Evolutionary conservation across 495 filamentous ascomycete genomes (phyloP).

Genomic region (Penicillium goetzii): DNA sequence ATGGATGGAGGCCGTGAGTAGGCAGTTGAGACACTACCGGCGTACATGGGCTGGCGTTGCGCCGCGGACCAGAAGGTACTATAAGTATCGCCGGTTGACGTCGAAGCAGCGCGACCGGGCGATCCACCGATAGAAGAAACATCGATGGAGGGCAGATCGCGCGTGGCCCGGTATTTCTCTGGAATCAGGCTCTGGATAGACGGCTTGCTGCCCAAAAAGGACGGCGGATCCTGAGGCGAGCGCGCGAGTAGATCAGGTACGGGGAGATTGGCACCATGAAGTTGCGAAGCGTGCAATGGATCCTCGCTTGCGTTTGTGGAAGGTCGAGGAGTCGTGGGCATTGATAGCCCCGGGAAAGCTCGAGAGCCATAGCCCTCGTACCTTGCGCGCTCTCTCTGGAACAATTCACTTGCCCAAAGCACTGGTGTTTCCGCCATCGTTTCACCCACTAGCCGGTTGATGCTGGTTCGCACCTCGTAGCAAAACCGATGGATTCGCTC

Average conservation of each 20-base stretch:
- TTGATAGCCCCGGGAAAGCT: conserved; percentile 50
- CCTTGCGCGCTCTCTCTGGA: conserved; percentile 72
- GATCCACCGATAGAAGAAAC: conserved; percentile 62
- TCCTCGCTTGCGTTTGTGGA: conserved; percentile 61
- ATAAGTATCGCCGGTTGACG: conserved; percentile 74
- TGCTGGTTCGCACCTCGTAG: conserved; percentile 84
- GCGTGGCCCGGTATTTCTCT: conserved; percentile 61
- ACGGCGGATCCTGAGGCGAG: conserved; percentile 38
- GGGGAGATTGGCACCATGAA: conserved; percentile 37
- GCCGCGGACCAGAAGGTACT: conserved; percentile 90
- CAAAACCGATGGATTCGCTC: conserved; percentile 95
- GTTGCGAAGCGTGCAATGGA: conserved; percentile 34
- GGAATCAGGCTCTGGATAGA: conserved; percentile 69
- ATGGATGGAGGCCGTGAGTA: conserved; percentile 52
- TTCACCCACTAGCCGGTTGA: conserved; percentile 84
- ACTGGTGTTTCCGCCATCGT: conserved; percentile 86
- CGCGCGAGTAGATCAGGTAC: conserved; percentile 48
- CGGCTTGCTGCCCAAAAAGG: conserved; percentile 48
- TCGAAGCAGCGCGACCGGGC: conserved; percentile 48
- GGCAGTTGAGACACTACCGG: conserved; percentile 60
- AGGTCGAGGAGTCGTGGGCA: conserved; percentile 44
- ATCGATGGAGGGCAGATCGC: conserved; percentile 52
- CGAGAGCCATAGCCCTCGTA: conserved; percentile 67
- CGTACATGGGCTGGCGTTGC: conserved; percentile 62
- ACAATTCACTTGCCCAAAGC: conserved; percentile 90